Base-by-base conservation (phyloP, 108 stramenopile genomes). In the Cyclotella kingstonii region DNA sequence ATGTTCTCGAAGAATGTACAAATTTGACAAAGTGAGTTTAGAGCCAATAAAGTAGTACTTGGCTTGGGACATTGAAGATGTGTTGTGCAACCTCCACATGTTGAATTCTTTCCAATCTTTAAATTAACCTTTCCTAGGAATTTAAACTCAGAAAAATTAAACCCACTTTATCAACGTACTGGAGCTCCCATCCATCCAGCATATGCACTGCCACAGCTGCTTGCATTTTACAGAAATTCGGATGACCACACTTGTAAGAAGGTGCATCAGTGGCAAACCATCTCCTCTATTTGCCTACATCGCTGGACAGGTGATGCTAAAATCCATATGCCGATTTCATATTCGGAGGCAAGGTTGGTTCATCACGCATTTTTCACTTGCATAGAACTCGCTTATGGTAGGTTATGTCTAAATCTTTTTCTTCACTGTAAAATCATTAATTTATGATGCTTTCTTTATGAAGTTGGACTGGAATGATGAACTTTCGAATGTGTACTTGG, bases 401-500 rank as follows among this genome's bases (percentile, higher is more conserved):
- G 11, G 36, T 6, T 11, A 6, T 36, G 36, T 44, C n/a, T n/a
- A n/a, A n/a, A n/a, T n/a, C n/a, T n/a, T n/a, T n/a, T n/a, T n/a
- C n/a, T n/a, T n/a, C n/a, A n/a, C n/a, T n/a, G n/a, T n/a, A n/a
- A n/a, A n/a, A n/a, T n/a, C n/a, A n/a, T n/a, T n/a, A n/a, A 7
- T 4, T 44, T 44, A 4, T 15, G n/a, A 44, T 10, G 27, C 35
- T 18, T 23, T 30, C 11, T 6, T 38, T 35, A 21, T n/a, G 6
- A 54, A 54, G 81, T 54, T 93, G 91, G 91, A 90, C 88, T 5
- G 91, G 91, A 26, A 58, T 93, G 54, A 36, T 93, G 28, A 78
- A 93, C 52, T 78, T 88, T 70, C 64, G 68, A 17, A 70, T 70
- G 10, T 87, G 87, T 54, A 35, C 50, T 4, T 89, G 84, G 75